Percentiles rank a stretch among this genome's conserved stretches.
Conservation (phyloP, 495 filamentous ascomycete genomes). For the Neurospora terricola region DNA sequence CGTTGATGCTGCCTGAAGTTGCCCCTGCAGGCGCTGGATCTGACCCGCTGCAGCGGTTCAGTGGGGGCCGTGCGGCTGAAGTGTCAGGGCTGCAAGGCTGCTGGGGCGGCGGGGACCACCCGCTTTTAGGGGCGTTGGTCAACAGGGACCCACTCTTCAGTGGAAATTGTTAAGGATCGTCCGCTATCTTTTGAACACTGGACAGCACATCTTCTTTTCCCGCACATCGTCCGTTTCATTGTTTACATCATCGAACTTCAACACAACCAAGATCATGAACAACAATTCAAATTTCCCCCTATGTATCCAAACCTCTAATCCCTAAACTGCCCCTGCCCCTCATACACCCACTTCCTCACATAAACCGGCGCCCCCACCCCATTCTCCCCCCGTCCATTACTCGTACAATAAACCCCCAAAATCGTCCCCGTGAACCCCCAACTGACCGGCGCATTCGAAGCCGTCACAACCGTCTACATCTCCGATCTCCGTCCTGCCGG, state of each 20-base stretch:
- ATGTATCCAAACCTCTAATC: constrained; percentile 8
- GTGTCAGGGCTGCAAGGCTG: background rate
- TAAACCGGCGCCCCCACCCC: constrained; percentile 25
- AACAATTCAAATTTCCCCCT: background rate
- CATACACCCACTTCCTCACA: constrained; percentile 38
- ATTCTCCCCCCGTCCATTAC: constrained; percentile 34
- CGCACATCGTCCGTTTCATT: background rate
- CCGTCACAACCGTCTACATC: constrained; percentile 26
- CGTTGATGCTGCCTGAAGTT: background rate
- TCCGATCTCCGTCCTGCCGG: constrained; percentile 21
- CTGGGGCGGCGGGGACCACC: background rate
- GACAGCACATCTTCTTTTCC: background rate
- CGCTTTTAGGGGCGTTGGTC: background rate
- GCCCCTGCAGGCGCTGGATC: background rate
- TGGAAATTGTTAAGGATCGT: background rate
- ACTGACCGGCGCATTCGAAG: constrained; percentile 32
- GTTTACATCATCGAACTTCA: background rate
- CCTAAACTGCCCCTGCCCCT: constrained; percentile 30
- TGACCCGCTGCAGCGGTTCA: background rate
- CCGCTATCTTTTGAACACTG: background rate
- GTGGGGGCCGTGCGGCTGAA: background rate
- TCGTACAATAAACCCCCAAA: constrained; percentile 43
- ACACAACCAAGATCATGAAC: background rate
- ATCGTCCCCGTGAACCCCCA: constrained; percentile 41
- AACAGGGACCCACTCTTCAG: background rate